Base-by-base conservation (phyloP, 495 filamentous ascomycete genomes). In the Apodospora peruviana region DNA sequence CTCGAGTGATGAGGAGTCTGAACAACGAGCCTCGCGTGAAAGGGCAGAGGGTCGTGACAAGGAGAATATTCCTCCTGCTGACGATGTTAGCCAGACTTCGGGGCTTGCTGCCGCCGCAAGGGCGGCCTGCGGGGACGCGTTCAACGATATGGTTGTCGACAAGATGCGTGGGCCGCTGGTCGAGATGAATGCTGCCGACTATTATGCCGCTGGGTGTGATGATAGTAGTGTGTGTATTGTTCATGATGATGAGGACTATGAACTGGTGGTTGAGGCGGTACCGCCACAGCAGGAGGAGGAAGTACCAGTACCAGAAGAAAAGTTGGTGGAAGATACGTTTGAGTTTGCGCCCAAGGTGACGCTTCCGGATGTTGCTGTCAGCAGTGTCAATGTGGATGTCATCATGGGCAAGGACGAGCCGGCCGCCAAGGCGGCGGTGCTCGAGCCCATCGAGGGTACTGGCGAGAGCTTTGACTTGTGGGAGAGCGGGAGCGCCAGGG, bases 1-100 rank as follows among this genome's bases (percentile, higher is more conserved):
- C 65, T 81, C 74, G 39, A 84, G 83, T 32, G 82, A 84, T 46
- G 81, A 84, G 59, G 76, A 81, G 58, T 79, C 72, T 32, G 77
- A 79, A 48, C 71, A 67, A 35, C 65, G 73, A 14, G 64, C 61
- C 21, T 74, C 72, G 34, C 75, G 79, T 5, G 82, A 86, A 40
- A 56, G 66, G 5, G 74, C 75, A 18, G 79, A 81, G 49, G 69
- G 70, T 39, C 75, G 83, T 20, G 88, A 87, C 36, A 96, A 96
- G 73, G 93, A 98, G 73, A 98, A 98, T 58, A 84, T 94, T 16
- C 86, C 91, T 5, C 87, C 88, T 1, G 58, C 70, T n/a, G 81
- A 79, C 45, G 75, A 80, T 43, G 56, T 79, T 45, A 74, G 70
- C 34, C 77, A 79, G 58, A 79, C 73, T 2, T 70, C 69, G 22